Evolutionary conservation across 495 filamentous ascomycete species (phyloP).

Genomic region (Neurospora cerealis): DNA sequence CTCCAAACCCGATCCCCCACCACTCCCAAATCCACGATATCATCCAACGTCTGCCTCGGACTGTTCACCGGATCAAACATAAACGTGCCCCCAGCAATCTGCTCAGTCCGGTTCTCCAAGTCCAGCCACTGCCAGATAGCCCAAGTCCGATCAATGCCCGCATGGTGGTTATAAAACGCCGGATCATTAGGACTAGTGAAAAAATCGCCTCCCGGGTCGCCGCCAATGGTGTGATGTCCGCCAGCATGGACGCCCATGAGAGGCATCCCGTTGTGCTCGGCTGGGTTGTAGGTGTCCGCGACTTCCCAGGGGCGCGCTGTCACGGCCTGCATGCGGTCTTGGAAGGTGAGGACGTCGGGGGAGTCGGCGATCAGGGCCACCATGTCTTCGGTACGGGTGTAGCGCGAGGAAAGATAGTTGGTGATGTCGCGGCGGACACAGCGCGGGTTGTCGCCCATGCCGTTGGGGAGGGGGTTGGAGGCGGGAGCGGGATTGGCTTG

Average conservation of each 20-base stretch:
- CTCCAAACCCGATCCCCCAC: constrained; percentile 27
- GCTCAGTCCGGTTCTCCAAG: constrained; percentile 18
- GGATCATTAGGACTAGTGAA: constrained; percentile 57
- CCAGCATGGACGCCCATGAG: constrained; percentile 30
- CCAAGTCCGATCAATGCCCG: constrained; percentile 57
- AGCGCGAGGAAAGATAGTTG: constrained; percentile 32
- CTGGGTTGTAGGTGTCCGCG: not conserved
- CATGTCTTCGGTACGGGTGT: constrained; percentile 39
- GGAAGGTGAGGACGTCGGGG: constrained; percentile 35
- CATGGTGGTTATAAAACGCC: constrained; percentile 58
- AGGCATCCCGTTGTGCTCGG: constrained; percentile 6
- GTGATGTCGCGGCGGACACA: constrained; percentile 59
- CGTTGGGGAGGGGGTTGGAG: constrained; percentile 25
- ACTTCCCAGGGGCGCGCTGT: constrained; percentile 5
- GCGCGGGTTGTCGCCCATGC: constrained; percentile 44
- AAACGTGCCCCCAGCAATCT: constrained; percentile 28
- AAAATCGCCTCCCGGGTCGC: constrained; percentile 34
- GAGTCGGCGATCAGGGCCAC: constrained; percentile 35
- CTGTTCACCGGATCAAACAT: constrained; percentile 27
- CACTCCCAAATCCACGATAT: constrained; percentile 32
- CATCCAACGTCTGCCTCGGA: constrained; percentile 27
- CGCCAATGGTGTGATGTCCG: constrained; percentile 34
- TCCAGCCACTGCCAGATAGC: constrained; percentile 55
- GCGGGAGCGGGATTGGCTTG: constrained; percentile 26
- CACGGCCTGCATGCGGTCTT: constrained; percentile 29